A percentile compares a stretch with the other conserved stretches of the same genome.
These are phyloP conservation scores for Xerocomellus dryophilus DNA, from an alignment of 768 basidiomycete genomes.

Conservation along the genomic window DNA sequence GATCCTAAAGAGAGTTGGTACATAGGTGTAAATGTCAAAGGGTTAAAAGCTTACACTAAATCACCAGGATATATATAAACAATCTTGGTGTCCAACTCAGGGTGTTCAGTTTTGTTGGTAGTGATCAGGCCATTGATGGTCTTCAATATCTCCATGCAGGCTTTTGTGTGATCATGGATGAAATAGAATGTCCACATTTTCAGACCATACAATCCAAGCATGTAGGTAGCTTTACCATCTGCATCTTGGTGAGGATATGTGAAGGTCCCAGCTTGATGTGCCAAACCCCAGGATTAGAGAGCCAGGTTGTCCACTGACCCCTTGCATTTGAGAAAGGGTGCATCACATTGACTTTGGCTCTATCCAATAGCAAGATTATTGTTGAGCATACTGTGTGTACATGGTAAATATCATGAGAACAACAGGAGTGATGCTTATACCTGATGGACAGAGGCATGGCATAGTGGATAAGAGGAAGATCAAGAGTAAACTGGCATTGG, in stretches of 20 bases:
- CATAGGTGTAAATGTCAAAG: background rate
- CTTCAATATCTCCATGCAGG: background rate
- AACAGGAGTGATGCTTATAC: background rate
- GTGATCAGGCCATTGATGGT: background rate
- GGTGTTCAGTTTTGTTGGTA: background rate
- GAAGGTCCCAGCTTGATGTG: background rate
- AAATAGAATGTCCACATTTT: conserved; percentile 11
- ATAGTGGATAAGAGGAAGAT: background rate
- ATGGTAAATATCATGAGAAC: background rate
- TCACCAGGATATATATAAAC: background rate
- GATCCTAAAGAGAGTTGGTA: background rate
- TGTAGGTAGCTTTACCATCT: background rate
- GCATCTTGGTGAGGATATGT: conserved; percentile 3
- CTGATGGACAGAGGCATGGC: background rate
- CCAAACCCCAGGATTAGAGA: background rate
- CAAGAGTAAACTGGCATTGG: background rate
- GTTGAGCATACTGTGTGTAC: background rate
- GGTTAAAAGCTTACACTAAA: background rate
- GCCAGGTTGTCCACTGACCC: background rate
- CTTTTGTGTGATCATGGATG: background rate
- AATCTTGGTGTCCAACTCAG: background rate
- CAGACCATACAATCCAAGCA: background rate
- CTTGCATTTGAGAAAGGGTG: background rate
- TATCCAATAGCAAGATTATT: conserved; percentile 1
- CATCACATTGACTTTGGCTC: background rate